Evolutionary conservation across 2,329 filamentous ascomycete species (phyloP), one percentile per base, ranked within the genome.

Genomic region (Colletotrichum shisoi): DNA sequence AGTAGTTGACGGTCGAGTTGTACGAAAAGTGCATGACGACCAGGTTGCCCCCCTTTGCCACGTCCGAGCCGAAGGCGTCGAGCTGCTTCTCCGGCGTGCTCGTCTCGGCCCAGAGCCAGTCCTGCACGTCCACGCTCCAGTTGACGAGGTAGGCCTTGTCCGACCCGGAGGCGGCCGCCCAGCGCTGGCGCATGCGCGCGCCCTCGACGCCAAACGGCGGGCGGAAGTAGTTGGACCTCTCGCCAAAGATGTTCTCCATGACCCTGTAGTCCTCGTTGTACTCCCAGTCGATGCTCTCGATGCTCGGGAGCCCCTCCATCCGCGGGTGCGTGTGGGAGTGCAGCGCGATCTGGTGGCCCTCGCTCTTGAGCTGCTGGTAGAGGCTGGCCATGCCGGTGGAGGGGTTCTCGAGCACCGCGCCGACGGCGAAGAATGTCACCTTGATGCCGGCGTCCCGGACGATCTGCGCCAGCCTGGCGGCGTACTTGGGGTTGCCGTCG

Each of bases 391-490:
- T 82, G 72, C 89, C 90, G 21, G 86, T 89, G 21, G 79, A 77
- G 3, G 73, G 67, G 72, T 90, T 86, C 17, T 86, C 78, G 0
- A 91, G 80, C 1, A 88, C 86, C 1, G 84, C 82, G 11, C 88
- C 89, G 49, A 91, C 87, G 42, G 88, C 89, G 78, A 91, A 91
- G 76, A 91, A 91, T 1, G 89, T 91, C 3, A 90, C 88, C 70
- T 86, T 83, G 71, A 91, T 87, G 62, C 79, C 75, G 58, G 87
- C 88, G 21, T 85, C 83, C 21, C 85, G 82, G 71, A 91, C 79
- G 60, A 89, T 86, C 76, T 87, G 82, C 1, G 87, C 87, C 63
- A 84, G 82, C 40, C 70, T 57, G 2, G 59, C 71, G 27, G 71
- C 71, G 62, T 72, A 73, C 45, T 78, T 72, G 53, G 89, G 89